Evolutionary conservation across 2,329 filamentous ascomycete genomes (phyloP).

Genomic region (Zymoseptoria pseudotritici): DNA sequence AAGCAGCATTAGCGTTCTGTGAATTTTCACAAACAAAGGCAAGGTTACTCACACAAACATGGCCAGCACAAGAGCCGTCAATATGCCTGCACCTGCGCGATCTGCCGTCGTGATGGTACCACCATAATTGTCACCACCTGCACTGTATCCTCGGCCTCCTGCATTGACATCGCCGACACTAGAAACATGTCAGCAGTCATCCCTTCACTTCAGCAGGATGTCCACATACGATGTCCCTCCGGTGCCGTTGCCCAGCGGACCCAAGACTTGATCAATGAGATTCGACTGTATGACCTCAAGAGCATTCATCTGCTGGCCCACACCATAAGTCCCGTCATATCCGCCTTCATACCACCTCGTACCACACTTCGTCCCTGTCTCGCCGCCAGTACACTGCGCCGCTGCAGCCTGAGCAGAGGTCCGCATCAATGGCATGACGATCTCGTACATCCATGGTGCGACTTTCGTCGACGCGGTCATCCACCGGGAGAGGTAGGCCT

Average conservation of each 20-base stretch:
- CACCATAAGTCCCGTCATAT: slow-evolving; percentile 43
- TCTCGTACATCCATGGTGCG: slow-evolving; percentile 48
- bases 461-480: slow-evolving; percentile 50
- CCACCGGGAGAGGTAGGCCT: slow-evolving; percentile 44
- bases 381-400: slow-evolving; percentile 39
- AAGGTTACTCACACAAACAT: neutral
- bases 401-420: slow-evolving; percentile 50
- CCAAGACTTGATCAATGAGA: slow-evolving; percentile 31
- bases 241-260: slow-evolving; percentile 41
- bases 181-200: neutral
- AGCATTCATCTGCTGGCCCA: slow-evolving; percentile 52
- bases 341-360: slow-evolving; percentile 34
- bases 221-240: slow-evolving; percentile 35
- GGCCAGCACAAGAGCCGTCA: slow-evolving; percentile 14
- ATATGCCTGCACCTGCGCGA: slow-evolving; percentile 16
- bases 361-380: slow-evolving; percentile 39
- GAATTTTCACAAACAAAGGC: neutral
- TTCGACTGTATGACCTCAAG: slow-evolving; percentile 45
- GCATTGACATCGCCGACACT: slow-evolving; percentile 11
- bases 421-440: slow-evolving; percentile 46
- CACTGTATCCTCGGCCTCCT: slow-evolving; percentile 15
- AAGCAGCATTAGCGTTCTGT: neutral
- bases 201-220: neutral
- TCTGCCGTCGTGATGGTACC: slow-evolving; percentile 19
- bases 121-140: neutral